Conservation (phyloP, 2,329 filamentous ascomycete species). For the Exophiala viscosa region DNA sequence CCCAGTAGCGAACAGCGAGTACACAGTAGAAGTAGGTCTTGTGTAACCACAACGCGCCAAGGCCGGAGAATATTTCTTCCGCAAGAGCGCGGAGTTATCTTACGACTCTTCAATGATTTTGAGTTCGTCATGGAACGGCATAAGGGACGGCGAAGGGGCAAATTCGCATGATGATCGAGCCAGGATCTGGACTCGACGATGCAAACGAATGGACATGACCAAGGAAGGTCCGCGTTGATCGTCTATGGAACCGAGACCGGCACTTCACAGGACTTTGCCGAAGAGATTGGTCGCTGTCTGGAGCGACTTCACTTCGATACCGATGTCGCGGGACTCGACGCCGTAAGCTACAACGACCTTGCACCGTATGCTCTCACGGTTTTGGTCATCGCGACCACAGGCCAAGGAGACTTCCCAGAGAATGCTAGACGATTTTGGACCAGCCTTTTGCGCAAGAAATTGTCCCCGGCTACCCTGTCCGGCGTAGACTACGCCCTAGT, state of each 20-base stretch:
- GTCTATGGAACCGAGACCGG: conserved; percentile 95
- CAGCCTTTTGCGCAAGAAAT: conserved; percentile 71
- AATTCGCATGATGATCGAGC: conserved; percentile 4
- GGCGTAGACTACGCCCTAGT: conserved; percentile 76
- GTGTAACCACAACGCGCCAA: neutral
- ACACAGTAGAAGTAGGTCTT: neutral
- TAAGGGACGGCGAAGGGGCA: neutral
- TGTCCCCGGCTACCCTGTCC: conserved; percentile 66
- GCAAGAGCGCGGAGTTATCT: too few species aligned
- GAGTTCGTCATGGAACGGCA: neutral
- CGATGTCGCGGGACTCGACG: conserved; percentile 72
- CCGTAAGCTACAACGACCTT: conserved; percentile 31
- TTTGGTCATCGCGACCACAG: conserved; percentile 85
- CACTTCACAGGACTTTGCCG: conserved; percentile 85
- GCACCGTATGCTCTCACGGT: conserved; percentile 46
- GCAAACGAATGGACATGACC: conserved; percentile 12
- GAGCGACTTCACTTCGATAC: conserved; percentile 77
- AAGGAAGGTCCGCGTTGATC: conserved; percentile 55
- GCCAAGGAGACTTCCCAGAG: conserved; percentile 85
- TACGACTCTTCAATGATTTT: too few species aligned
- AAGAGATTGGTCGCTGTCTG: conserved; percentile 71
- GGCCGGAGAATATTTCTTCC: neutral
- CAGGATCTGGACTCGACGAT: neutral
- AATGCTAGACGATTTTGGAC: conserved; percentile 84
- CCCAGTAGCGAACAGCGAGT: too few species aligned